Conservation (phyloP, 139 green algal species). For the Chlorella sp. region DNA sequence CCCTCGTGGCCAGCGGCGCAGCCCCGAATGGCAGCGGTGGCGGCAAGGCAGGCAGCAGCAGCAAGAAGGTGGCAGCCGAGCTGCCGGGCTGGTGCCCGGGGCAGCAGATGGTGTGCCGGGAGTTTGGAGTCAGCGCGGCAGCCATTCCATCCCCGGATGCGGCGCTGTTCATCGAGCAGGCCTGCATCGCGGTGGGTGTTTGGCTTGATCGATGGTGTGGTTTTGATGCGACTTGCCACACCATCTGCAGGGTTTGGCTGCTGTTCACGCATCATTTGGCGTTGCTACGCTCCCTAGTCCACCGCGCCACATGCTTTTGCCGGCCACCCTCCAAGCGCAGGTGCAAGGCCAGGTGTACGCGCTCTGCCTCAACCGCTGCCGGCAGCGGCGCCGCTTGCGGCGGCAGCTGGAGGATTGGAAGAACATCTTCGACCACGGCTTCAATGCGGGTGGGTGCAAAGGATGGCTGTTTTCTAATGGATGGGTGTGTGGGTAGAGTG, state of each 20-base stretch:
- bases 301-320: background rate
- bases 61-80: conserved; percentile 13
- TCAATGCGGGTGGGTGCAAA: conserved; percentile 62
- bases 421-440: conserved; percentile 80
- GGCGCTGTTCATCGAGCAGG: conserved; percentile 81
- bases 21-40: background rate
- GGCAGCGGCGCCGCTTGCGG: conserved; percentile 73
- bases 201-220: no score
- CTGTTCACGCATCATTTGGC: no score
- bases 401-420: conserved; percentile 82
- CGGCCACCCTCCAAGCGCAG: background rate
- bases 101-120: conserved; percentile 53
- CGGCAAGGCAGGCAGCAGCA: background rate
- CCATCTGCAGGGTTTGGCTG: no score
- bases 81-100: conserved; percentile 54
- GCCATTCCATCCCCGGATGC: conserved; percentile 40
- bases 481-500: no score
- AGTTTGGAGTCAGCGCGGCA: conserved; percentile 37
- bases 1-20: background rate
- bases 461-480: no score
- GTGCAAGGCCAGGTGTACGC: conserved; percentile 62
- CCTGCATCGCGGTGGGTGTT: conserved; percentile 70
- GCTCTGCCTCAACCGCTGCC: conserved; percentile 78
- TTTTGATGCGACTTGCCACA: no score
- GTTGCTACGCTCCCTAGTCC: no score